These are phyloP conservation scores for Calonectria fujianensis DNA, from an alignment of 2,329 filamentous ascomycete genomes.

Conservation along the genomic window DNA sequence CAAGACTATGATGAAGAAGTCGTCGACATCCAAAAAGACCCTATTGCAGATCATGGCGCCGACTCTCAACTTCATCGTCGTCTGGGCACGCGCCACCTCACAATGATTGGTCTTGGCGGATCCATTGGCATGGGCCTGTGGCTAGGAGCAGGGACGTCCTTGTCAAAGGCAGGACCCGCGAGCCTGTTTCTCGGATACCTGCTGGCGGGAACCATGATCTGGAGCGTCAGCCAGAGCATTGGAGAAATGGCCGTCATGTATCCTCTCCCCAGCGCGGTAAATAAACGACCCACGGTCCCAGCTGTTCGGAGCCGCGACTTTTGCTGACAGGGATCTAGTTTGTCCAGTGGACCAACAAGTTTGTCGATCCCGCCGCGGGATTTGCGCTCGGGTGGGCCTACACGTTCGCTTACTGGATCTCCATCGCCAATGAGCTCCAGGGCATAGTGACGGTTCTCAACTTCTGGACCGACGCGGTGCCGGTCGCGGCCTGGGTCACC, in stretches of 20 bases:
- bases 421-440: conserved; percentile 65
- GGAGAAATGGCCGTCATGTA: conserved; percentile 69
- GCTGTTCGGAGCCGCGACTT: no score
- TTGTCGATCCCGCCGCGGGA: conserved; percentile 64
- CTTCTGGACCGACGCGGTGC: conserved; percentile 66
- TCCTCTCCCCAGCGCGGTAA: conserved; percentile 59
- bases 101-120: conserved; percentile 71
- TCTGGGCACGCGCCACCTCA: conserved; percentile 68
- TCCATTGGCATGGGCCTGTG: conserved; percentile 69
- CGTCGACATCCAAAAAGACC: conserved; percentile 19
- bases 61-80: conserved; percentile 57
- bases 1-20: conserved; percentile 16
- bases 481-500: conserved; percentile 65
- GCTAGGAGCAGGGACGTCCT: conserved; percentile 66
- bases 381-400: conserved; percentile 69
- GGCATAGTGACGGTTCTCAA: conserved; percentile 64
- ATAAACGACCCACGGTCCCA: background rate
- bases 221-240: conserved; percentile 67
- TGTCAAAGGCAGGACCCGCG: conserved; percentile 64
- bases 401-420: conserved; percentile 66
- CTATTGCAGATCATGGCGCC: conserved; percentile 33
- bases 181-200: conserved; percentile 66
- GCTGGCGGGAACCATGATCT: conserved; percentile 68
- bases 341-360: conserved; percentile 68
- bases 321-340: conserved; percentile 59